Evolutionary conservation across 345 rosid species (phyloP), one percentile per base, ranked within the genome.

Genomic region (Populus alba): DNA sequence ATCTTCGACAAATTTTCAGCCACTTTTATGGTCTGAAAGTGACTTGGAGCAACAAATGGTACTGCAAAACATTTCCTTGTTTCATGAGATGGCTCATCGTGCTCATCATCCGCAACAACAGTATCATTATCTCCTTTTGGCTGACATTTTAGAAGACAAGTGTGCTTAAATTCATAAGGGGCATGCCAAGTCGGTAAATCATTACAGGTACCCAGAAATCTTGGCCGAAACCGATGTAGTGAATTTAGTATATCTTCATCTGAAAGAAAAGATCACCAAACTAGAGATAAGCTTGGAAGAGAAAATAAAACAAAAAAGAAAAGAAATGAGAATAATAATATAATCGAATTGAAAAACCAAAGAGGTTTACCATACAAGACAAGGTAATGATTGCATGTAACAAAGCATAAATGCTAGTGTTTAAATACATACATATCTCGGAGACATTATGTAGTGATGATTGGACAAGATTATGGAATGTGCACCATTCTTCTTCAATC

Each of bases 401-500:
- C n/a, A 66, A 49, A 45, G 33, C 69, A 51, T 47, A 61, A 39
- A 35, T 11, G 18, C 23, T 45, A 73, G 65, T 53, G 41, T 77
- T 59, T 75, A 75, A 43, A 77, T 71, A 63, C 93, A 70, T 89
- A 95, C 99, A 93, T 82, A 87, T 83, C 77, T 93, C 97, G 76
- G 91, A 87, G 70, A 92, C 89, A 71, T 92, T 89, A 81, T 86
- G 87, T 61, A 95, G 85, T 5, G 99, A 91, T 53, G 95, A 88
- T 76, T 82, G 94, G 79, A 85, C 73, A 82, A 93, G 89, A 84
- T 91, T 79, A 87, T 95, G 99, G 82, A 88, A 83, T 73, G 81
- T 84, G 86, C 99, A 95, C 98, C 99, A 95, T 74, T 90, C 93
- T 88, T 92, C 91, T 88, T 95, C 99, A 78, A 89, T 82, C 85